Percentiles rank a stretch among this genome's conserved stretches.
Evolutionary conservation across 2,329 filamentous ascomycete genomes (phyloP).

Genomic region (Juglanconis oblonga): DNA sequence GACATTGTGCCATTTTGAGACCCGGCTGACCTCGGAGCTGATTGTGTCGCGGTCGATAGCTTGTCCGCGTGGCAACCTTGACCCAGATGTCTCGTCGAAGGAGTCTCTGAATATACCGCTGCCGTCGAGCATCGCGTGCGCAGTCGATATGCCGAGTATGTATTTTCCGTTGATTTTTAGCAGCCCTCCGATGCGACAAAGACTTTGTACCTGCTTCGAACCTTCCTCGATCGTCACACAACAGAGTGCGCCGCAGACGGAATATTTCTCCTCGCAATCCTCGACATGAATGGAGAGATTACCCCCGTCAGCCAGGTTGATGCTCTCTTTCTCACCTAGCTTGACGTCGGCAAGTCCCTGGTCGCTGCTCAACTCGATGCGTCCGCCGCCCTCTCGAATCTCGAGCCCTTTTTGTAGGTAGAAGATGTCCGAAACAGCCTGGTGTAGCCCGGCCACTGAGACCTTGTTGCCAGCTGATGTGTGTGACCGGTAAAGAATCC

Average conservation of each 20-base stretch:
- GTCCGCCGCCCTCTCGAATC: slow-evolving; percentile 14
- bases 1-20: slow-evolving; percentile 3
- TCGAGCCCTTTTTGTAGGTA: slow-evolving; percentile 9
- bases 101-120: slow-evolving; percentile 11
- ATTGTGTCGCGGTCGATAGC: slow-evolving; percentile 8
- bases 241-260: slow-evolving; percentile 11
- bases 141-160: slow-evolving; percentile 10
- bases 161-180: slow-evolving; percentile 16
- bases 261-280: not conserved
- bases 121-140: slow-evolving; percentile 14
- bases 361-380: slow-evolving; percentile 7
- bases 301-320: slow-evolving; percentile 4
- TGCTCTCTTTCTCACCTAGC: slow-evolving; percentile 4
- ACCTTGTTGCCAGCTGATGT: not conserved
- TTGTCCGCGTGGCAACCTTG: not conserved
- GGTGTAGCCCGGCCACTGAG: slow-evolving; percentile 1
- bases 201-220: not conserved
- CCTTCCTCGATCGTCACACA: slow-evolving; percentile 6
- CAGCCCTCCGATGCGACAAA: slow-evolving; percentile 13
- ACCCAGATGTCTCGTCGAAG: not conserved
- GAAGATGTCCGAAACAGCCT: slow-evolving; percentile 6
- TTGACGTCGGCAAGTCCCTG: not conserved
- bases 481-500: slow-evolving; percentile 7
- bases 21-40: not conserved
- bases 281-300: slow-evolving; percentile 11